Evolutionary conservation across 2,329 filamentous ascomycete species (phyloP).

Genomic region (Fusarium subtropicale): DNA sequence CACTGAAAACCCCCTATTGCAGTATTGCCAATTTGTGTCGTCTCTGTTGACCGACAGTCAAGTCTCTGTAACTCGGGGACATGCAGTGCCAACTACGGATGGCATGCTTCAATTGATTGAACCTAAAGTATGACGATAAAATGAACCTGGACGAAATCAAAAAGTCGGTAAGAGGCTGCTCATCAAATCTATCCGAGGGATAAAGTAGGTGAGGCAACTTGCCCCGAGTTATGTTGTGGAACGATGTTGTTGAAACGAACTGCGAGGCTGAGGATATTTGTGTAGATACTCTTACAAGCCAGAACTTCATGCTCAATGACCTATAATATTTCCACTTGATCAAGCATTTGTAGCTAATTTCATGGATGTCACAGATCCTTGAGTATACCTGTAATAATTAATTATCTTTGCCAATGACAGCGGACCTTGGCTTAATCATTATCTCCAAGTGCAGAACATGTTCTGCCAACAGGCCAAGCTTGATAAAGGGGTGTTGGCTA

Average conservation of each 20-base stretch:
- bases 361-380: background rate
- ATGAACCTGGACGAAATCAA: background rate
- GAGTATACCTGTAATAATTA: background rate
- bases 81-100: background rate
- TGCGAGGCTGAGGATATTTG: slow-evolving; percentile 10
- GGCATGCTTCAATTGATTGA: background rate
- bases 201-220: background rate
- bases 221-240: background rate
- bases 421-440: background rate
- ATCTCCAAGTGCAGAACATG: background rate
- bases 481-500: background rate
- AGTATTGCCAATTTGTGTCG: too few relatives aligned
- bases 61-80: background rate
- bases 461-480: background rate
- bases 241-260: slow-evolving; percentile 3
- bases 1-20: too few relatives aligned
- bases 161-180: slow-evolving; percentile 10
- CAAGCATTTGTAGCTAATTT: background rate
- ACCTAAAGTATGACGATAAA: background rate
- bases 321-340: background rate
- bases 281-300: background rate
- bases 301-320: background rate
- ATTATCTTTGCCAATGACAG: background rate
- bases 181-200: background rate
- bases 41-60: background rate